Base-by-base conservation (phyloP, 1,139 yeast genomes). In the Debaryomyces udenii region DNA sequence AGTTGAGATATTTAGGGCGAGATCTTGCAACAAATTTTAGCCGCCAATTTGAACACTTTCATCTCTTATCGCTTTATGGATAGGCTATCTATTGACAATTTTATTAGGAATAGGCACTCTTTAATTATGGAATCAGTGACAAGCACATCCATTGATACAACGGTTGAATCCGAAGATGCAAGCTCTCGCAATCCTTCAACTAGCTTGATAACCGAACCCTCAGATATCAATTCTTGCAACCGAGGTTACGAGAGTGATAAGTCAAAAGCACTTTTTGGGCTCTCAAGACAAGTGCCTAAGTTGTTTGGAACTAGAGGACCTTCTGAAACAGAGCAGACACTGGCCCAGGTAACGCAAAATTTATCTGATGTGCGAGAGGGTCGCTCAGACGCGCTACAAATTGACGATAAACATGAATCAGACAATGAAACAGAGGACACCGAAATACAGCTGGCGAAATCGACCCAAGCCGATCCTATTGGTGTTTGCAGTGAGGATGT, bases 21-120 rank as follows among this genome's bases (percentile, higher is more conserved):
- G 24, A 22, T 23, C 28, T 32, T 32, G 35, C 35, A 32, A 32
- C 35, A 10, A 26, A 10, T 23, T 32, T 32, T 31, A 13, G 28
- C 28, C 13, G 27, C 35, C 18, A 22, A 11, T 18, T 20, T 17
- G 16, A 14, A 15, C 13, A 17, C 7, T 9, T n/a, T 14, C 6
- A 20, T 11, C 27, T 20, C 14, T 20, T 31, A 9, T n/a, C 13
- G 7, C n/a, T n/a, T n/a, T n/a, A n/a, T n/a, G n/a, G n/a, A n/a
- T n/a, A n/a, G n/a, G n/a, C n/a, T n/a, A n/a, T n/a, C 9, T 30
- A 30, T 17, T 11, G 5, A 9, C 11, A 17, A 5, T 16, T 20
- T 24, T 31, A 20, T 23, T 22, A 24, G 15, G 4, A 20, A 11
- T 4, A 20, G 15, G 3, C 14, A 2, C 14, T 9, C 27, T 4